These are phyloP conservation scores for Diplodia seriata DNA, from an alignment of 2,329 filamentous ascomycete species.

Conservation along the genomic window DNA sequence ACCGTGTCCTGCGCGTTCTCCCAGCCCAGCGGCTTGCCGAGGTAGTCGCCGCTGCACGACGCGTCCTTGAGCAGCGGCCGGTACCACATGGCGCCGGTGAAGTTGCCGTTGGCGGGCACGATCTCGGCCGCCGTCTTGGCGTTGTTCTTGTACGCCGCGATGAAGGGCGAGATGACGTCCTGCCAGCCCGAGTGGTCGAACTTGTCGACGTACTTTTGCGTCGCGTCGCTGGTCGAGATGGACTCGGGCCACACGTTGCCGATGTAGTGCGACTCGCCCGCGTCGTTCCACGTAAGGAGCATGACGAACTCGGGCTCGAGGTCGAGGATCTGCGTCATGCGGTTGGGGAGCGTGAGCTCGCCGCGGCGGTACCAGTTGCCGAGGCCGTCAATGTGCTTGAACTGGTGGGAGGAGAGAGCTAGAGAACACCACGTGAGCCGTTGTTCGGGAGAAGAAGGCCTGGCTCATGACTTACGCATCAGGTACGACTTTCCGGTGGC, in stretches of 20 bases:
- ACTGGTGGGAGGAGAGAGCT: conserved; percentile 47
- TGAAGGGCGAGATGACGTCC: conserved; percentile 47
- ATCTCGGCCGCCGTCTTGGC: conserved; percentile 34
- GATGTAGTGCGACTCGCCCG: conserved; percentile 51
- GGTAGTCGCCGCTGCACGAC: conserved; percentile 11
- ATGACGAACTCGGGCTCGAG: conserved; percentile 50
- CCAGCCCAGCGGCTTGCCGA: conserved; percentile 20
- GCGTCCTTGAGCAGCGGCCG: conserved; percentile 27
- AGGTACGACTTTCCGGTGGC: conserved; percentile 47
- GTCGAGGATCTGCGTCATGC: conserved; percentile 40
- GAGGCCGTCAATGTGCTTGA: conserved; percentile 45
- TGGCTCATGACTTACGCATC: conserved; percentile 38
- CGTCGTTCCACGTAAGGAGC: conserved; percentile 53
- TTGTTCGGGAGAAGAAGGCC: conserved; percentile 15
- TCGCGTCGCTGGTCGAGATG: conserved; percentile 36
- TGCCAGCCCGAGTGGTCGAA: conserved; percentile 48
- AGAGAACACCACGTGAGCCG: not conserved
- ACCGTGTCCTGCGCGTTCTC: conserved; percentile 27
- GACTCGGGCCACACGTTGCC: conserved; percentile 49
- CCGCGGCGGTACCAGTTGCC: conserved; percentile 50
- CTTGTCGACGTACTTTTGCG: conserved; percentile 40
- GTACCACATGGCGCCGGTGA: conserved; percentile 27
- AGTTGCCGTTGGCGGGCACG: conserved; percentile 20
- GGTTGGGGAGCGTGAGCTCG: conserved; percentile 47
- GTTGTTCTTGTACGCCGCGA: conserved; percentile 47